Conservation (phyloP, 805 yeast species). For the Kuraishia capsulata region DNA sequence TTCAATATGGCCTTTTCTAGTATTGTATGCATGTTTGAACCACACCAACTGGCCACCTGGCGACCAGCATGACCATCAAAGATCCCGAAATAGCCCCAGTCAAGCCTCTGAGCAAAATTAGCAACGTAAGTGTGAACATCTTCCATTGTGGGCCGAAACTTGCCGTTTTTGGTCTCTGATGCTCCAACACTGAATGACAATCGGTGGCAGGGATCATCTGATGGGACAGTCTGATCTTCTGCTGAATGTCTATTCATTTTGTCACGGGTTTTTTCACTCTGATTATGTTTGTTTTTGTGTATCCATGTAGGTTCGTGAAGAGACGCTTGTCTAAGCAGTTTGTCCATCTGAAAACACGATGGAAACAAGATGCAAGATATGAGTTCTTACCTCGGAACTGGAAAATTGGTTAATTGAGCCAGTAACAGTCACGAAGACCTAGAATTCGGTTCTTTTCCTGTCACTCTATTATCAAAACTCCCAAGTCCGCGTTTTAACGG, state of each 20-base stretch:
- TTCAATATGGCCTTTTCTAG: conserved; percentile 49
- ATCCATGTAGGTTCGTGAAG: too few relatives aligned
- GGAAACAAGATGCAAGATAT: too few relatives aligned
- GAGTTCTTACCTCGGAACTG: too few relatives aligned
- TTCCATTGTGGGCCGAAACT: conserved; percentile 86
- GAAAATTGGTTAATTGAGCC: too few relatives aligned
- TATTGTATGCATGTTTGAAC: conserved; percentile 68
- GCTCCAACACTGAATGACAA: conserved; percentile 81
- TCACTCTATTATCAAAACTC: too few relatives aligned
- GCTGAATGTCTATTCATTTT: conserved; percentile 7
- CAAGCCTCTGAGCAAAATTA: conserved; percentile 82
- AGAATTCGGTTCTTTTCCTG: too few relatives aligned
- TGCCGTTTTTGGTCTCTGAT: conserved; percentile 77
- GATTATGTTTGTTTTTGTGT: background rate
- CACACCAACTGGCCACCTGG: conserved; percentile 91
- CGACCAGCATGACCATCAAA: conserved; percentile 98
- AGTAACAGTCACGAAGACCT: too few relatives aligned
- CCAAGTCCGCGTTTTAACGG: too few relatives aligned
- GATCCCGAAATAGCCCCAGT: conserved; percentile 92
- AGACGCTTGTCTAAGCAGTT: too few relatives aligned
- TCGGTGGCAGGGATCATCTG: conserved; percentile 37
- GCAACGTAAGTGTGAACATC: conserved; percentile 92
- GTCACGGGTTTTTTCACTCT: background rate
- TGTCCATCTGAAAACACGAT: too few relatives aligned
- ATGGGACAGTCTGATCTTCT: too few relatives aligned